Evolutionary conservation across 371 early-diverging fungal species (phyloP).

Genomic region (Paraphysoderma sedebokerense): DNA sequence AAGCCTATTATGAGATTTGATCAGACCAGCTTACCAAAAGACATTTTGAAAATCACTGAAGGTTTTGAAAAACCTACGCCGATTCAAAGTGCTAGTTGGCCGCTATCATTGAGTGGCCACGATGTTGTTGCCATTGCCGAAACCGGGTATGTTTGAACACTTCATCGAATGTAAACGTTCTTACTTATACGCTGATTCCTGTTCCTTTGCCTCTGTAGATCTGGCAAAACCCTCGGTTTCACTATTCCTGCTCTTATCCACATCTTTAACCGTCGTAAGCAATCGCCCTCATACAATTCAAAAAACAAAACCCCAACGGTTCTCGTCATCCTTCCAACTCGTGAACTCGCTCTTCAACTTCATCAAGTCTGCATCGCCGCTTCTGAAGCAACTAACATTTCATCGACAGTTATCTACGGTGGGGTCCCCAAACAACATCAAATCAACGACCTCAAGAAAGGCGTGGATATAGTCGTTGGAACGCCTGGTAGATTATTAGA

Average conservation of each 20-base stretch:
- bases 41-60: not conserved
- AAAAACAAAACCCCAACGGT: constrained; percentile 39
- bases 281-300: constrained; percentile 18
- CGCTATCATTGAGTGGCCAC: constrained; percentile 21
- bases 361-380: constrained; percentile 24
- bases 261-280: constrained; percentile 15
- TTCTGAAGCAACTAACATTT: constrained; percentile 1
- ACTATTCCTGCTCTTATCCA: constrained; percentile 6
- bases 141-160: constrained; percentile 8
- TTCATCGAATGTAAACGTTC: constrained; percentile 9
- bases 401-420: constrained; percentile 36
- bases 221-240: constrained; percentile 6
- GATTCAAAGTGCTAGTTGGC: constrained; percentile 30
- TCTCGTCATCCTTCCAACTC: constrained; percentile 86
- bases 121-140: constrained; percentile 18
- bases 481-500: constrained; percentile 98
- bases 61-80: constrained; percentile 18
- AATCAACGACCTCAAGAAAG: constrained; percentile 36
- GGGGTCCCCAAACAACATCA: constrained; percentile 59
- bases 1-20: constrained; percentile 1
- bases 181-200: constrained; percentile 16
- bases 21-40: constrained; percentile 2
- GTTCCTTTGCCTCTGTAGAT: constrained; percentile 31
- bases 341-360: constrained; percentile 97
- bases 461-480: constrained; percentile 83